Conservation (phyloP, 2,329 filamentous ascomycete genomes). For the Claviceps sp. region DNA sequence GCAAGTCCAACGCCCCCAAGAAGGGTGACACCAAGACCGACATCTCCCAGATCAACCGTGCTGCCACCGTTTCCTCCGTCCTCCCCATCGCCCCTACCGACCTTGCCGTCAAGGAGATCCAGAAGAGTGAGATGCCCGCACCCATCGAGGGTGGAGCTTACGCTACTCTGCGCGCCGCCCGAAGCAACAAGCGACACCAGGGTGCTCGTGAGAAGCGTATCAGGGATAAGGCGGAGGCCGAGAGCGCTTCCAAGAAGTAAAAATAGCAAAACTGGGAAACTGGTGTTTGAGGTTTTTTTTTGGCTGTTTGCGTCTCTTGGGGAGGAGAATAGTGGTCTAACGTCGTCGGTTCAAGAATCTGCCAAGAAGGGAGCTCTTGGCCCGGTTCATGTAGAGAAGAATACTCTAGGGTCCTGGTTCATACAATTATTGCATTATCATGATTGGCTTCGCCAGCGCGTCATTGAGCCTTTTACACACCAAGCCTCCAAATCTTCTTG, state of each 20-base stretch:
- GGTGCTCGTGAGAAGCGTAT: slow-evolving; percentile 89
- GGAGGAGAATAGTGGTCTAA: slow-evolving; percentile 16
- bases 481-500: too few relatives aligned
- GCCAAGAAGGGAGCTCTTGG: slow-evolving; percentile 19
- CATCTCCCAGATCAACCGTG: slow-evolving; percentile 49
- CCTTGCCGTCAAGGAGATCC: slow-evolving; percentile 58
- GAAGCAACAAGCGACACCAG: slow-evolving; percentile 67
- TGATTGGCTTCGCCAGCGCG: slow-evolving; percentile 17
- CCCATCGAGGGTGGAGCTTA: slow-evolving; percentile 72
- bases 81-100: slow-evolving; percentile 62
- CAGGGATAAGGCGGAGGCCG: slow-evolving; percentile 76
- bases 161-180: slow-evolving; percentile 69
- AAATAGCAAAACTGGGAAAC: slow-evolving; percentile 21
- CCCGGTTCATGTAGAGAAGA: slow-evolving; percentile 20
- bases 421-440: slow-evolving; percentile 28
- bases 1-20: slow-evolving; percentile 88
- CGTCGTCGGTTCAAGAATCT: slow-evolving; percentile 24
- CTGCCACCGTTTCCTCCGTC: slow-evolving; percentile 30
- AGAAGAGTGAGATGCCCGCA: slow-evolving; percentile 68
- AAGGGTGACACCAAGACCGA: slow-evolving; percentile 85
- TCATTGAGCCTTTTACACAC: background rate
- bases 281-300: slow-evolving; percentile 26
- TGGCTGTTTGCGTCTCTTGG: slow-evolving; percentile 26
- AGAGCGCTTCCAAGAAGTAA: slow-evolving; percentile 74
- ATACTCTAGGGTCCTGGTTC: slow-evolving; percentile 27